These are phyloP conservation scores for Penicillium nordicum DNA, from an alignment of 2,329 filamentous ascomycete species.

Conservation along the genomic window DNA sequence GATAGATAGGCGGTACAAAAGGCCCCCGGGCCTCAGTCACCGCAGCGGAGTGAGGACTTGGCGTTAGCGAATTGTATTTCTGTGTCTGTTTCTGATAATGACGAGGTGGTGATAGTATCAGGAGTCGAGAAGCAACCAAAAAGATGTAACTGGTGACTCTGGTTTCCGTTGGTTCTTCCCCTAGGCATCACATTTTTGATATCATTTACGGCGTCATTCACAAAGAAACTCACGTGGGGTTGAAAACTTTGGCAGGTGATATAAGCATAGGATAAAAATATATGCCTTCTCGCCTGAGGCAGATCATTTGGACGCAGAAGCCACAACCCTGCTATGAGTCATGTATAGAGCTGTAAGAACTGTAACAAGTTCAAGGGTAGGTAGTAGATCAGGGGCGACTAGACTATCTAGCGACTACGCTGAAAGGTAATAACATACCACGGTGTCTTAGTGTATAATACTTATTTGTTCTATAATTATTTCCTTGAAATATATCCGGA, in stretches of 20 bases:
- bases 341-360: neutral
- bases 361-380: neutral
- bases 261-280: neutral
- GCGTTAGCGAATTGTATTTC: neutral
- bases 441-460: neutral
- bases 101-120: neutral
- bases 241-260: neutral
- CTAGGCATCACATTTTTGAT: neutral
- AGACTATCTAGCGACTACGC: neutral
- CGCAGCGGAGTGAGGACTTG: neutral
- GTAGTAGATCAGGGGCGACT: too few relatives aligned
- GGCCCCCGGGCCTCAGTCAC: too few relatives aligned
- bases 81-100: neutral
- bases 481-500: neutral
- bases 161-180: neutral
- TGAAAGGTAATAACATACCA: neutral
- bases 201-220: neutral
- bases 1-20: neutral
- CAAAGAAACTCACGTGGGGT: neutral
- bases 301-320: neutral
- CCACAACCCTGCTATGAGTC: constrained; percentile 5
- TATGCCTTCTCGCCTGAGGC: neutral
- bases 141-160: neutral
- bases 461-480: neutral
- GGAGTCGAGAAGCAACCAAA: neutral